phyloP scores from a whole-genome alignment of 176 grass and related monocot species.

The Stipa capillata region DNA sequence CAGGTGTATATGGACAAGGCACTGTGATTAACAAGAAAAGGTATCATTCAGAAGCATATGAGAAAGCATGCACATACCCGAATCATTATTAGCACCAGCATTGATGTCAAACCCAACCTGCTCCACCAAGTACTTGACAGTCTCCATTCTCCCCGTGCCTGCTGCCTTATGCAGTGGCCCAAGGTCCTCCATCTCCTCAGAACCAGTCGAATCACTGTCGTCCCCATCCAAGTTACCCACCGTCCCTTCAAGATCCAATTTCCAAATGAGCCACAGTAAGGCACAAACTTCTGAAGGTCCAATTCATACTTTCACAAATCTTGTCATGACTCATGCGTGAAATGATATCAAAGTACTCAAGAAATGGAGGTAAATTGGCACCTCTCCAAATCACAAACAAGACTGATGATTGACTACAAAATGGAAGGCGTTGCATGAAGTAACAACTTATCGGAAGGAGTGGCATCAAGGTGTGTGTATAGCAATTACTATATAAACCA shows the following conservation, averaged over 20 bases:
- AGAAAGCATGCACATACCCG: not conserved
- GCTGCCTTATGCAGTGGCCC: constrained; percentile 15
- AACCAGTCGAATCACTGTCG: not conserved
- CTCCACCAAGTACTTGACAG: constrained; percentile 32
- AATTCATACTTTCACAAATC: not conserved
- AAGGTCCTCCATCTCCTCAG: not conserved
- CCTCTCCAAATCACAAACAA: not conserved
- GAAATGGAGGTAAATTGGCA: no score
- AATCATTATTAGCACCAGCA: not conserved
- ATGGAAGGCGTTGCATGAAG: not conserved
- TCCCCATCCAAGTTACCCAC: not conserved
- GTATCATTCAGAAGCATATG: not conserved
- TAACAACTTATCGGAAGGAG: not conserved
- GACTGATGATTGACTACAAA: not conserved
- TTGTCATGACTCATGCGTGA: not conserved
- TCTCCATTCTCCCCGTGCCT: not conserved
- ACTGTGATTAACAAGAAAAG: not conserved
- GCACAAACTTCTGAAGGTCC: not conserved
- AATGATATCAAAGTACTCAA: not conserved
- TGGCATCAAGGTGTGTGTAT: not conserved
- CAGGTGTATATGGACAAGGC: not conserved
- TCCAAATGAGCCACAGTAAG: not conserved
- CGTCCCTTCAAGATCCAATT: constrained; percentile 7
- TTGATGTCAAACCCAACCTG: constrained; percentile 16
- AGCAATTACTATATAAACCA: not conserved